phyloP scores from a whole-genome alignment of 2,329 filamentous ascomycete species.

The Phaeophleospora eucalypticola region DNA sequence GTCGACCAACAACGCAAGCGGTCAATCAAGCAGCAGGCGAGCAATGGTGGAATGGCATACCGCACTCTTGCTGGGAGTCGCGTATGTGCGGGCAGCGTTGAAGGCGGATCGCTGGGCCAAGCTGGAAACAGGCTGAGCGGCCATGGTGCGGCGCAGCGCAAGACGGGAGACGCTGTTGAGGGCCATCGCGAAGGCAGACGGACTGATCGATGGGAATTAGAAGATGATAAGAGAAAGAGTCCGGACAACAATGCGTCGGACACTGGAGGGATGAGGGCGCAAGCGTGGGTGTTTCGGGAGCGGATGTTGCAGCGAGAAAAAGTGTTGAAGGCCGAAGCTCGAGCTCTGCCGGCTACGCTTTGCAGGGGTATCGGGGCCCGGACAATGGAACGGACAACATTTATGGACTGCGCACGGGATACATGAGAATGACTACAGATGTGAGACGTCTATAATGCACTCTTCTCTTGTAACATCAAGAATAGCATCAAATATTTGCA shows the following conservation, averaged over 20 bases:
- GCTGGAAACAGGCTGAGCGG: slow-evolving; percentile 59
- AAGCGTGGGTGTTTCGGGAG: not conserved
- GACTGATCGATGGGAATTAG: slow-evolving; percentile 17
- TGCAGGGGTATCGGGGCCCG: no score
- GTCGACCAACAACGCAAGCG: not conserved
- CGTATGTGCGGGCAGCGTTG: slow-evolving; percentile 85
- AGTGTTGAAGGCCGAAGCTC: no score
- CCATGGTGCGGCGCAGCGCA: slow-evolving; percentile 73
- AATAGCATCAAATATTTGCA: no score
- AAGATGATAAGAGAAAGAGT: slow-evolving; percentile 10
- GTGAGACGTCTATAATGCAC: no score
- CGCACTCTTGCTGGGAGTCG: slow-evolving; percentile 86
- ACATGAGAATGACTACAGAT: no score
- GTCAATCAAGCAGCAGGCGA: no score
- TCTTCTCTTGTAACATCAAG: no score
- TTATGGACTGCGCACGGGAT: no score
- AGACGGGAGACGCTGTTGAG: slow-evolving; percentile 50
- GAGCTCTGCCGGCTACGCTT: no score
- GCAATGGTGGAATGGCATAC: slow-evolving; percentile 51
- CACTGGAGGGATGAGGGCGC: not conserved
- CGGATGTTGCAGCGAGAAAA: no score
- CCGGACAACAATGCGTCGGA: not conserved
- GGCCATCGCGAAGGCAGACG: slow-evolving; percentile 27
- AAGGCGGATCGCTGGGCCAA: slow-evolving; percentile 59
- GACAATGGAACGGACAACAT: no score